These are phyloP conservation scores for Stylonectria norvegica DNA, from an alignment of 2,329 filamentous ascomycete genomes.

Conservation along the genomic window DNA sequence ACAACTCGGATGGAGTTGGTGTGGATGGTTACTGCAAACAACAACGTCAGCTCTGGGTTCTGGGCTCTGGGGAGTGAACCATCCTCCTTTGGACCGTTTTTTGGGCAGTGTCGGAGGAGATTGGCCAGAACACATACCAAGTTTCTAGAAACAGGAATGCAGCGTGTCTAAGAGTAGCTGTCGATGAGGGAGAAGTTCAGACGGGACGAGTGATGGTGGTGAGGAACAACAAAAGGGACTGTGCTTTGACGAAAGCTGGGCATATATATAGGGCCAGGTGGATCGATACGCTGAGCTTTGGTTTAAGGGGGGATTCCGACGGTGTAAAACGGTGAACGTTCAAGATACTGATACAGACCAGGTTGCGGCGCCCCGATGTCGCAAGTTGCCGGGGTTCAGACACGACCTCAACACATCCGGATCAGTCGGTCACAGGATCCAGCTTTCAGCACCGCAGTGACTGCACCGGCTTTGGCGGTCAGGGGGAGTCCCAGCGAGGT, in stretches of 20 bases:
- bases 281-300: conserved; percentile 21
- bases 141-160: conserved; percentile 9
- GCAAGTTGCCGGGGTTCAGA: conserved; percentile 19
- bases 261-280: conserved; percentile 23
- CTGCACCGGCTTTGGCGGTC: conserved; percentile 10
- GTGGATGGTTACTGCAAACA: conserved; percentile 1
- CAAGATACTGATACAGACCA: neutral
- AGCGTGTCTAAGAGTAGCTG: conserved; percentile 7
- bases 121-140: conserved; percentile 15
- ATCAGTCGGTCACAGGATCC: conserved; percentile 28
- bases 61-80: conserved; percentile 2
- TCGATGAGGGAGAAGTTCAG: neutral
- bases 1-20: neutral
- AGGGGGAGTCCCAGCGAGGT: conserved; percentile 14
- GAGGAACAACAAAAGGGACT: conserved; percentile 10
- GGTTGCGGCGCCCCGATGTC: conserved; percentile 18
- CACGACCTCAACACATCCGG: conserved; percentile 21
- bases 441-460: no score
- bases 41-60: neutral
- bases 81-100: conserved; percentile 2
- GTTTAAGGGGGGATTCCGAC: conserved; percentile 19
- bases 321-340: conserved; percentile 25
- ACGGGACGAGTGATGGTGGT: conserved; percentile 10
- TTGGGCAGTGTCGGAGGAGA: conserved; percentile 1
- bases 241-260: conserved; percentile 6